Evolutionary conservation across 108 stramenopile species (phyloP), one percentile per base, ranked within the genome.

Genomic region (Skeletonema grethae): DNA sequence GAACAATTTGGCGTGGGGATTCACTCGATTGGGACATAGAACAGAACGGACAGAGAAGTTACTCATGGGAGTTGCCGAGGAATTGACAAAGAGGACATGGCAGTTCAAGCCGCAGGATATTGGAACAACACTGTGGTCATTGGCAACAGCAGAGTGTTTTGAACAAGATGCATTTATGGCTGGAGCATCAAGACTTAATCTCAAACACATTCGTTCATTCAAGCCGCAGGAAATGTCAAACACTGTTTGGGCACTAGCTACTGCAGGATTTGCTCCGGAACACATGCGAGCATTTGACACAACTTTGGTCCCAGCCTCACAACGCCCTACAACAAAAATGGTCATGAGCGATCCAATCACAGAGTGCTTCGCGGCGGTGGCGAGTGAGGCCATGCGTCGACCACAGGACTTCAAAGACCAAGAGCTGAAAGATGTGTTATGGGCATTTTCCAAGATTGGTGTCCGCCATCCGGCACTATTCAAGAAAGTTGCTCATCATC

Each of bases 181-280:
- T 5, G 72, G 87, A 29, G 85, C 80, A 35, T 73, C 85, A 30
- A 84, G 87, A 24, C 80, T 87, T 12, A 74, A 69, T 57, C 63
- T 75, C 24, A 65, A 76, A 29, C 83, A 75, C 24, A 84, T 76
- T 29, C 53, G 70, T 1, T 41, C 48, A 18, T 89, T 80, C 69
- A 95, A 95, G 69, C 90, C 91, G 12, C 91, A 95, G 59, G 94
- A 95, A 61, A 67, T 92, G 61, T 85, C 82, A 13, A 95, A 92
- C 57, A 76, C 80, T 16, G 65, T 83, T 15, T 95, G 90, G 90
- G 91, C 90, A 3, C 53, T 95, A 25, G 90, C 91, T 2, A 95
- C 86, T 15, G 88, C 91, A 18, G 87, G 83, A 45, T 77, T 88
- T 5, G 66, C 68, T 36, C 82, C 86, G 0, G 35, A 80, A 46